Conservation (phyloP, 176 grass and related monocot species). For the Alloteropsis semialata region DNA sequence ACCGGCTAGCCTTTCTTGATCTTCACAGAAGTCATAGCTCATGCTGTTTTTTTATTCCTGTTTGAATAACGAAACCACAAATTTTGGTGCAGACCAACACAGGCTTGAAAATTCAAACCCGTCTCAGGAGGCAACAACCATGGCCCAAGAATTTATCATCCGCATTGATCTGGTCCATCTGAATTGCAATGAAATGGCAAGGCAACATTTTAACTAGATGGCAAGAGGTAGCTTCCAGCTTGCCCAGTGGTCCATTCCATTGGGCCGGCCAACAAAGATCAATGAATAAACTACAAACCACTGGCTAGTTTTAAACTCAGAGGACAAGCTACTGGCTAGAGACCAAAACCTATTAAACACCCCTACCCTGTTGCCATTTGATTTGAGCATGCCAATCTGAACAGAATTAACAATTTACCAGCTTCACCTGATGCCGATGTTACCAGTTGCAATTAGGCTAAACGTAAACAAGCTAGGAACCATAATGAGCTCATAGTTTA, state of each 20-base stretch:
- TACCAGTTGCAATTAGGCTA: not conserved
- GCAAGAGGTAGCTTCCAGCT: slow-evolving; percentile 16
- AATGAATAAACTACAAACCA: slow-evolving; percentile 20
- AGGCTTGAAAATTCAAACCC: slow-evolving; percentile 19
- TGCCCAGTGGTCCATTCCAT: slow-evolving; percentile 34
- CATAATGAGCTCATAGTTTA: slow-evolving; percentile 34
- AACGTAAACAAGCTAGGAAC: slow-evolving; percentile 9
- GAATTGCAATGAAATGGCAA: slow-evolving; percentile 21
- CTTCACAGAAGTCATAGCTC: not conserved
- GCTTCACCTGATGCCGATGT: slow-evolving; percentile 23
- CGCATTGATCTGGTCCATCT: not conserved
- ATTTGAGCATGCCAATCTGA: slow-evolving; percentile 7
- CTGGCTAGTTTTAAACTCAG: not conserved
- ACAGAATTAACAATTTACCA: slow-evolving; percentile 7
- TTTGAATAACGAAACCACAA: not conserved
- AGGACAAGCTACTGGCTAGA: slow-evolving; percentile 5
- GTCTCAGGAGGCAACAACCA: slow-evolving; percentile 17
- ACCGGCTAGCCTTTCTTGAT: not conserved
- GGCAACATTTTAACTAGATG: slow-evolving; percentile 14
- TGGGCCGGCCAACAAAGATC: slow-evolving; percentile 6
- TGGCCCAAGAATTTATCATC: slow-evolving; percentile 1
- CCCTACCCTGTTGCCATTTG: slow-evolving; percentile 1
- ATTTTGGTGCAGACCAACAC: not conserved
- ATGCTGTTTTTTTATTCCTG: not conserved
- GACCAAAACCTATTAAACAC: slow-evolving; percentile 23